Percentiles rank a stretch among this genome's conserved stretches.
Conservation (phyloP, 2,329 filamentous ascomycete species). For the Penicillium griseofulvum region DNA sequence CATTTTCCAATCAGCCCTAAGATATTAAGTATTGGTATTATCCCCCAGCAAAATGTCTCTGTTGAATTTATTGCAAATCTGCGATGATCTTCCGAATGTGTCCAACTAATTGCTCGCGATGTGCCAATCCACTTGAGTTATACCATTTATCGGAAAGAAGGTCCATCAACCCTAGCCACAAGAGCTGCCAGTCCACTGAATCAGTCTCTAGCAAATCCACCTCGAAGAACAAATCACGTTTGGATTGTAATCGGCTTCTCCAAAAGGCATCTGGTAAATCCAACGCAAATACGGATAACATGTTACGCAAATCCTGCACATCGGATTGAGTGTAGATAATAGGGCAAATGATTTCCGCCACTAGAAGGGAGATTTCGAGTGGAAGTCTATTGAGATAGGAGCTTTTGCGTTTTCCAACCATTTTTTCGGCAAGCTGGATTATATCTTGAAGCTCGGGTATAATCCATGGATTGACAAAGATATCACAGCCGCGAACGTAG, state of each 20-base stretch:
- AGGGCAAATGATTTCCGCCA: neutral
- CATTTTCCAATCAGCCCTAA: no score
- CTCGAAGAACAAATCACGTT: neutral
- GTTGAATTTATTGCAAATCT: no score
- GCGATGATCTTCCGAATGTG: no score
- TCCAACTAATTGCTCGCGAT: neutral
- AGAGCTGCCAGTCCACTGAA: neutral
- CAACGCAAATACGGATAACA: neutral
- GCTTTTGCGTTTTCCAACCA: neutral
- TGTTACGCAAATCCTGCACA: neutral
- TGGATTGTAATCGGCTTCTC: neutral
- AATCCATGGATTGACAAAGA: neutral
- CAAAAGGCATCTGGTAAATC: neutral
- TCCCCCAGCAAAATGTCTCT: no score
- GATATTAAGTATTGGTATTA: no score
- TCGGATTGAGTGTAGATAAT: neutral
- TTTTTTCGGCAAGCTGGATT: neutral
- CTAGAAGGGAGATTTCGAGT: neutral
- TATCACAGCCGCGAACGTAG: neutral
- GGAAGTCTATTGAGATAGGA: neutral
- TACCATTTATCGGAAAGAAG: neutral
- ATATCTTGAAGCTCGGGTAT: neutral
- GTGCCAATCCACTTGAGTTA: neutral
- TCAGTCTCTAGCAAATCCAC: neutral
- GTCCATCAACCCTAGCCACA: neutral